These are phyloP conservation scores for Botryosphaeria agaves DNA, from an alignment of 2,329 filamentous ascomycete species.

Conservation along the genomic window DNA sequence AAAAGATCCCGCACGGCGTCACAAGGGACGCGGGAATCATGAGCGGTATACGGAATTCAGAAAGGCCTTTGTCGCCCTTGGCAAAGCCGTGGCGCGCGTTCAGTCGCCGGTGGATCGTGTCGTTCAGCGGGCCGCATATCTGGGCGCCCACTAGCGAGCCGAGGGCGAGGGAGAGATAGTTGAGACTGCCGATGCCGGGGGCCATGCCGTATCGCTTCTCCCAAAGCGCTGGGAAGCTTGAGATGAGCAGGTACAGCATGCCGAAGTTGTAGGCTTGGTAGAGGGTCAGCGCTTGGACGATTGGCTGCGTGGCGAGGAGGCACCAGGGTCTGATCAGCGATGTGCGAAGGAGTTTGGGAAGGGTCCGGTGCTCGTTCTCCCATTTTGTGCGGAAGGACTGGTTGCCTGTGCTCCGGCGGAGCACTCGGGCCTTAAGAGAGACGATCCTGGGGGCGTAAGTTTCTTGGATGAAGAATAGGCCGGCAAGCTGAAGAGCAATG, in stretches of 20 bases:
- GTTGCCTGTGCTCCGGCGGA: constrained; percentile 17
- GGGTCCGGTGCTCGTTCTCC: constrained; percentile 10
- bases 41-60: constrained; percentile 9
- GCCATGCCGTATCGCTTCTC: constrained; percentile 32
- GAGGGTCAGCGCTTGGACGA: constrained; percentile 32
- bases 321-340: constrained; percentile 32
- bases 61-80: constrained; percentile 1
- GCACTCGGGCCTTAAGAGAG: constrained; percentile 12
- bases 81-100: neutral
- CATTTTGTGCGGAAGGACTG: constrained; percentile 13
- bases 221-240: constrained; percentile 39
- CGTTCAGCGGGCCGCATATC: constrained; percentile 26
- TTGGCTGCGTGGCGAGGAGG: constrained; percentile 35
- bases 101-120: constrained; percentile 11
- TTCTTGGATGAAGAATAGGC: constrained; percentile 19
- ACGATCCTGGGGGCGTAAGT: constrained; percentile 22
- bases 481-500: constrained; percentile 16
- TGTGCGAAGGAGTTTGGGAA: constrained; percentile 4
- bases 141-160: constrained; percentile 38
- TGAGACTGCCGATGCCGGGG: constrained; percentile 37
- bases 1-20: constrained; percentile 17
- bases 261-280: constrained; percentile 37
- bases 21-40: constrained; percentile 7
- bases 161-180: constrained; percentile 37
- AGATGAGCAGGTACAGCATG: constrained; percentile 38